These are phyloP conservation scores for Cadophora sp. DNA, from an alignment of 2,329 filamentous ascomycete species.

Conservation along the genomic window DNA sequence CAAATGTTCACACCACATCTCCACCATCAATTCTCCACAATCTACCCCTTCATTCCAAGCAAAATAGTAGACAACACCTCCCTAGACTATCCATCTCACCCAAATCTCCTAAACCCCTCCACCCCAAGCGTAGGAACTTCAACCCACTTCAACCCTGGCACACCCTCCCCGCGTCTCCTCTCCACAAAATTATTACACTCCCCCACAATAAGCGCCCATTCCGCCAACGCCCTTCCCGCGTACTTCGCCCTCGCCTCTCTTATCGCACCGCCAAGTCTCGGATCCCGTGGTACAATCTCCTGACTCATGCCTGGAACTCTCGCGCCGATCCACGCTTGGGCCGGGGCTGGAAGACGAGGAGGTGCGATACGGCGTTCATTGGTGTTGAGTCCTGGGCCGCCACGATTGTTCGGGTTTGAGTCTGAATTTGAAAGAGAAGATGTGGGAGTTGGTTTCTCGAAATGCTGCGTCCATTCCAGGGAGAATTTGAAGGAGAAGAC, in stretches of 20 bases:
- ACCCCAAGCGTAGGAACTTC: conserved; percentile 72
- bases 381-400: neutral
- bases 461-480: conserved; percentile 66
- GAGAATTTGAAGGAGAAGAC: conserved; percentile 76
- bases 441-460: conserved; percentile 42
- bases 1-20: neutral
- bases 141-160: conserved; percentile 68
- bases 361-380: conserved; percentile 66
- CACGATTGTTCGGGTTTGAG: no score
- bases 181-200: conserved; percentile 87
- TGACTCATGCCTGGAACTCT: conserved; percentile 37
- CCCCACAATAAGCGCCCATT: conserved; percentile 77
- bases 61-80: no score
- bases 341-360: conserved; percentile 73
- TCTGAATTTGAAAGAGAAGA: neutral
- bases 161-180: conserved; percentile 74
- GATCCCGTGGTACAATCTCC: conserved; percentile 39
- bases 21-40: no score
- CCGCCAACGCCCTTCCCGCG: conserved; percentile 75
- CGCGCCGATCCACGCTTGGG: conserved; percentile 66
- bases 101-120: conserved; percentile 61
- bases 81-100: conserved; percentile 11
- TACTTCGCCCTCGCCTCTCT: conserved; percentile 58
- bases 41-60: neutral
- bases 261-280: conserved; percentile 29